A percentile compares a stretch with the other conserved stretches of the same genome.
phyloP scores from a whole-genome alignment of 1,284 basidiomycete species.

The Ganoderma meredithae region DNA sequence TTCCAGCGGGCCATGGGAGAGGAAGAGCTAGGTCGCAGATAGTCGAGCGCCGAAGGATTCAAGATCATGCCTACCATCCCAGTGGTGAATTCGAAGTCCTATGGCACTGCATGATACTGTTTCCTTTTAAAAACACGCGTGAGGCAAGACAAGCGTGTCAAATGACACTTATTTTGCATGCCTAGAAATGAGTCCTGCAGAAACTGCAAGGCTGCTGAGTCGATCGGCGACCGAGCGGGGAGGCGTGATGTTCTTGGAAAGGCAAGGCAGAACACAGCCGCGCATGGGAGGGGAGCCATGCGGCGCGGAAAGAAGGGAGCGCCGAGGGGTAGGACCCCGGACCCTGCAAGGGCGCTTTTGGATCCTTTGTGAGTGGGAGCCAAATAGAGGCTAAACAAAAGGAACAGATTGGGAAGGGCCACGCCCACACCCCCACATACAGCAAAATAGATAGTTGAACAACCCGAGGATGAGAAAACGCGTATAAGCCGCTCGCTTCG shows the following conservation, averaged over 20 bases:
- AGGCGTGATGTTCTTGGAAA: background rate
- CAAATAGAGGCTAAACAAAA: slow-evolving; percentile 24
- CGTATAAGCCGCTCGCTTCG: slow-evolving; percentile 26
- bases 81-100: too few species aligned
- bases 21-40: background rate
- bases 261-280: too few species aligned
- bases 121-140: background rate
- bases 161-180: background rate
- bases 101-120: background rate
- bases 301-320: background rate
- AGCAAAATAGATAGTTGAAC: slow-evolving; percentile 23
- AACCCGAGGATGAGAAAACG: slow-evolving; percentile 18
- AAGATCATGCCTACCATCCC: background rate
- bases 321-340: slow-evolving; percentile 23
- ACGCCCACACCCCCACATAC: slow-evolving; percentile 21
- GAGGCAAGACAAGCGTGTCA: background rate
- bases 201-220: too few species aligned
- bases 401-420: slow-evolving; percentile 8
- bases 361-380: background rate
- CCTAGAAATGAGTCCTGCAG: too few species aligned
- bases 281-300: background rate
- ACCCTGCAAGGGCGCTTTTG: background rate
- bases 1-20: background rate
- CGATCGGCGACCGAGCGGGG: too few species aligned
- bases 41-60: background rate